Conservation (phyloP, 257 asterid genomes). For the Thymus mandschuricus region DNA sequence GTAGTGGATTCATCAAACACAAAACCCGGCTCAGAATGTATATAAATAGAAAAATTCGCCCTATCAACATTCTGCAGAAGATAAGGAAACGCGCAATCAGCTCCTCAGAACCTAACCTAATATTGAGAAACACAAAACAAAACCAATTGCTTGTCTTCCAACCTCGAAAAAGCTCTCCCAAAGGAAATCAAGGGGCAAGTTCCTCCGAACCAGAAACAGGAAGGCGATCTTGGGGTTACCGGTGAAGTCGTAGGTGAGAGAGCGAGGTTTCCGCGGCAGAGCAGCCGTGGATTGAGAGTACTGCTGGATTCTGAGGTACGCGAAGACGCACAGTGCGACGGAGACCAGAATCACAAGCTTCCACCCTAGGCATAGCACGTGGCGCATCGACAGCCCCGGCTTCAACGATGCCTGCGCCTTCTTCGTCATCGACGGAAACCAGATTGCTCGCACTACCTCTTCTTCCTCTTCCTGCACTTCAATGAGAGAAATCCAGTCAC, state of each 20-base stretch:
- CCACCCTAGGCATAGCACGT: conserved; percentile 68
- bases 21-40: conserved; percentile 91
- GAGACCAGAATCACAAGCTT: conserved; percentile 59
- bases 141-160: conserved; percentile 9
- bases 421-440: conserved; percentile 37
- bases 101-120: too few relatives aligned
- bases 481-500: background rate
- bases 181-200: conserved; percentile 89
- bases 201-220: conserved; percentile 64
- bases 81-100: background rate
- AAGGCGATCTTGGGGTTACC: conserved; percentile 86
- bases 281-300: conserved; percentile 50
- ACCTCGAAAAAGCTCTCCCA: conserved; percentile 97
- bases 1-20: conserved; percentile 81
- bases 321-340: conserved; percentile 53
- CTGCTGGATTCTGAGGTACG: conserved; percentile 68
- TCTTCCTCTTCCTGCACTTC: conserved; percentile 43
- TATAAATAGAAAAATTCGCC: conserved; percentile 60
- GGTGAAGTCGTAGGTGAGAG: conserved; percentile 38
- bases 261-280: conserved; percentile 47
- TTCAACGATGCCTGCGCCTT: conserved; percentile 46
- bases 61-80: conserved; percentile 69
- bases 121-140: conserved; percentile 7
- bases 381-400: conserved; percentile 53
- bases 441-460: conserved; percentile 9